Evolutionary conservation across 2,329 filamentous ascomycete species (phyloP).

Genomic region (Hypomyces perniciosus): DNA sequence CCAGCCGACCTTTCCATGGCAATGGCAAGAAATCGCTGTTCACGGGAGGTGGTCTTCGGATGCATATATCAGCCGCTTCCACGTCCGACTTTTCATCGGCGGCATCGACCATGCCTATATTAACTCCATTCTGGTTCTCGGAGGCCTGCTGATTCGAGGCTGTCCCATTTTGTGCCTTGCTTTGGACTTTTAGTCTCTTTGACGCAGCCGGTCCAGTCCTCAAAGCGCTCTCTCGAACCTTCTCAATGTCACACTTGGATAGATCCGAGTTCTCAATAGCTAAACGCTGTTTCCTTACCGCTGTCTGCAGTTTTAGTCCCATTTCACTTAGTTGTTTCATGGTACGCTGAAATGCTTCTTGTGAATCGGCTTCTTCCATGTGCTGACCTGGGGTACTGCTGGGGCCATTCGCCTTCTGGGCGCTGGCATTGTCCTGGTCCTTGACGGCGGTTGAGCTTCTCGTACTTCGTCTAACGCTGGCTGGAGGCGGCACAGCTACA

Average conservation of each 20-base stretch:
- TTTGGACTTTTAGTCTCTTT: not conserved
- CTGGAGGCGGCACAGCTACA: constrained; percentile 16
- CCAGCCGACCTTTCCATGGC: constrained; percentile 83
- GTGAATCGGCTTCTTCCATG: not conserved
- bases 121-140: constrained; percentile 18
- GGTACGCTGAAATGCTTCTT: constrained; percentile 31
- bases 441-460: constrained; percentile 17
- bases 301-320: constrained; percentile 40
- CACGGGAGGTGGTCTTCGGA: constrained; percentile 62
- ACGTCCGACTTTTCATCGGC: constrained; percentile 13
- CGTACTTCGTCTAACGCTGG: constrained; percentile 22
- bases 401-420: not conserved
- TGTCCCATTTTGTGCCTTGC: not conserved
- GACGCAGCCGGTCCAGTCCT: not conserved
- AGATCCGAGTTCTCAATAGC: constrained; percentile 38
- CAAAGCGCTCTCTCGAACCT: constrained; percentile 4
- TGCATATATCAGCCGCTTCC: constrained; percentile 30
- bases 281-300: constrained; percentile 40
- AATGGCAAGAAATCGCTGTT: constrained; percentile 79
- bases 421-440: constrained; percentile 5
- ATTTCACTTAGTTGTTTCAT: constrained; percentile 43
- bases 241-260: constrained; percentile 6
- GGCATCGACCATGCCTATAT: constrained; percentile 19
- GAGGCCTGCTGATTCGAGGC: constrained; percentile 16
- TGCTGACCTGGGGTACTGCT: not conserved